phyloP scores from a whole-genome alignment of 176 grass and related monocot species.

The Pontederia paniculata region DNA sequence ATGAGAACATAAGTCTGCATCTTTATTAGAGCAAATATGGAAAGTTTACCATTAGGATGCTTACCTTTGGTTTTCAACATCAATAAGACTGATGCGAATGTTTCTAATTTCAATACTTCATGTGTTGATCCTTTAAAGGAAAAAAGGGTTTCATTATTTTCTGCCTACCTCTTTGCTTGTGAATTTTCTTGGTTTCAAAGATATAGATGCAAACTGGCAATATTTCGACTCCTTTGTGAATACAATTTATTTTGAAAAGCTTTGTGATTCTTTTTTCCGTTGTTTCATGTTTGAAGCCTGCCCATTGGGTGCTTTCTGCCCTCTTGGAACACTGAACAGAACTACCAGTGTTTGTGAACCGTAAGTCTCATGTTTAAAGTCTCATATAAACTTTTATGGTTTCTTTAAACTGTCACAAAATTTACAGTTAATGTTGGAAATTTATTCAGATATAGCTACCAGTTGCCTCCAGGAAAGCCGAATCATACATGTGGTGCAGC shows the following conservation, averaged over 20 bases:
- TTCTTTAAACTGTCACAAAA: neutral
- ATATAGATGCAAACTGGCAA: neutral
- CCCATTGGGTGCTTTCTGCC: conserved; percentile 81
- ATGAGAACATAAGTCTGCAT: neutral
- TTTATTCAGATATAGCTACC: conserved; percentile 62
- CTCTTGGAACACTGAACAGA: conserved; percentile 51
- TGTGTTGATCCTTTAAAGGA: too few species aligned
- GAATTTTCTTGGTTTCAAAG: neutral
- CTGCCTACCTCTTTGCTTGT: too few species aligned
- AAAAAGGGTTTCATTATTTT: too few species aligned
- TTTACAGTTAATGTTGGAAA: conserved; percentile 3
- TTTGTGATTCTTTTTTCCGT: conserved; percentile 2
- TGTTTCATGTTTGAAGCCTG: conserved; percentile 58
- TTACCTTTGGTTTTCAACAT: too few species aligned
- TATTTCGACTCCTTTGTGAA: neutral
- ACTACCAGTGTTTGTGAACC: conserved; percentile 79
- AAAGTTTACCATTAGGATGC: neutral
- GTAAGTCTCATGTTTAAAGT: conserved; percentile 36
- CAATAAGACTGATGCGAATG: too few species aligned
- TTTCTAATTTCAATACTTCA: too few species aligned
- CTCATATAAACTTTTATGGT: neutral
- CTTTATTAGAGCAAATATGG: neutral
- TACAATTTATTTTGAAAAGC: neutral
- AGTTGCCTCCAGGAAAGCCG: conserved; percentile 53
- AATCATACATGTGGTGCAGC: conserved; percentile 79